Base-by-base conservation (phyloP, 805 yeast species). In the Pichia exigua region DNA sequence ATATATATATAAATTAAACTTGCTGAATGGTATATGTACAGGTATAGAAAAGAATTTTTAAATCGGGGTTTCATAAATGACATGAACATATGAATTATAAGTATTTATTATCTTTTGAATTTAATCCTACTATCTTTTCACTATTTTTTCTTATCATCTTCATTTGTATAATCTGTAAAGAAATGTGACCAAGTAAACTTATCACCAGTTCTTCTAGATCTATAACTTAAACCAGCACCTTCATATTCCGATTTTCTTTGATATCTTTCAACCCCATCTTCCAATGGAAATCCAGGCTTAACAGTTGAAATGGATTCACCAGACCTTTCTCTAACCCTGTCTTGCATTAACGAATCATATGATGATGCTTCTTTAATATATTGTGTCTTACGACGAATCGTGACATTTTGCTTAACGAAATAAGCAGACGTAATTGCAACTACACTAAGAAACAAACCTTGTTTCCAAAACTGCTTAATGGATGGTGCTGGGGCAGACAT, bases 211-310 rank as follows among this genome's bases (percentile, higher is more conserved):
- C 66, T 65, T 40, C 72, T 57, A 45, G 71, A 65, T 90, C 54
- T 64, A 51, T 82, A 82, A 46, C 87, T 77, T 50, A 70, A 70
- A 0, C 88, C 87, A 0, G 84, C 73, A 6, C 90, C 92, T 58
- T 83, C 87, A 61, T 75, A 86, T 59, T 77, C 81, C 49, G 84
- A 78, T 55, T 81, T 80, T 54, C 90, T 69, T 44, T 66, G 60
- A 22, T 66, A 69, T 24, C 84, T 66, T 45, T 70, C 69, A 38
- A 62, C 66, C 12, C 58, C 63, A n/a, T 60, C 61, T 21, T 62
- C 59, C 9, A 59, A 56, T 9, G 71, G 70, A 48, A 68, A 67
- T 12, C 71, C 72, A 6, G 71, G 70, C 32, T 58, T 60, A 9
- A 61, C 62, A 35, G 64, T 64, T 18, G 66, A 60, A 17, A 63